phyloP scores from a whole-genome alignment of 805 yeast genomes.

The Starmerella scarabaei region DNA sequence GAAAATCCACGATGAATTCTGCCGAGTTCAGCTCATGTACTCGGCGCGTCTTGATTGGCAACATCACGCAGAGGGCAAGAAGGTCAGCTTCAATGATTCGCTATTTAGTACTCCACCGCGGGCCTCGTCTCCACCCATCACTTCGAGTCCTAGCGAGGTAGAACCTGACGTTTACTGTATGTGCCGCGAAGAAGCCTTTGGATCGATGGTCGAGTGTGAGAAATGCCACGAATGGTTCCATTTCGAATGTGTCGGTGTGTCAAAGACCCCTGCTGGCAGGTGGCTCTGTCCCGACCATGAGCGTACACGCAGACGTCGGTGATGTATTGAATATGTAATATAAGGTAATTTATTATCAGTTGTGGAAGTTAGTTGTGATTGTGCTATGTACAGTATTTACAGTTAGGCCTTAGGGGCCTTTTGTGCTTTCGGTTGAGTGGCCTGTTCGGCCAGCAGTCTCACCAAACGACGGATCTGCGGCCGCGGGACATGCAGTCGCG shows the following conservation, averaged over 20 bases:
- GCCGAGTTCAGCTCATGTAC: too few relatives aligned
- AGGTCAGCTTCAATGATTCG: too few relatives aligned
- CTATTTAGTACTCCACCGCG: too few relatives aligned
- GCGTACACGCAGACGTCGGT: not conserved
- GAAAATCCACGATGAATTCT: too few relatives aligned
- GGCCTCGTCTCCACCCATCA: too few relatives aligned
- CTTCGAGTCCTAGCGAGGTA: too few relatives aligned
- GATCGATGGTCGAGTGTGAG: slow-evolving; percentile 12
- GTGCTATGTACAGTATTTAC: not conserved
- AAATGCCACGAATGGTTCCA: slow-evolving; percentile 13
- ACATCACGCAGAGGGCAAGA: too few relatives aligned
- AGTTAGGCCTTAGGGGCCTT: slow-evolving; percentile 1
- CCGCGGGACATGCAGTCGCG: slow-evolving; percentile 48
- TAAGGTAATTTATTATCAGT: too few relatives aligned
- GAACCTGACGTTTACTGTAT: slow-evolving; percentile 3
- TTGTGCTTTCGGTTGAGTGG: not conserved
- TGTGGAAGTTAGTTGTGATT: not conserved
- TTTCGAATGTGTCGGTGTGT: slow-evolving; percentile 5
- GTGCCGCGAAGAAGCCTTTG: slow-evolving; percentile 1
- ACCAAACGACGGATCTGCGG: slow-evolving; percentile 19
- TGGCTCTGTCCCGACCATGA: slow-evolving; percentile 13
- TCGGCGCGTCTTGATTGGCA: too few relatives aligned
- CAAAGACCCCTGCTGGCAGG: not conserved
- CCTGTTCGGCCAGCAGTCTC: slow-evolving; percentile 18
- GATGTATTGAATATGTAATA: too few relatives aligned